Base-by-base conservation (phyloP, 768 basidiomycete species). In the Hypsizygus marmoreus region DNA sequence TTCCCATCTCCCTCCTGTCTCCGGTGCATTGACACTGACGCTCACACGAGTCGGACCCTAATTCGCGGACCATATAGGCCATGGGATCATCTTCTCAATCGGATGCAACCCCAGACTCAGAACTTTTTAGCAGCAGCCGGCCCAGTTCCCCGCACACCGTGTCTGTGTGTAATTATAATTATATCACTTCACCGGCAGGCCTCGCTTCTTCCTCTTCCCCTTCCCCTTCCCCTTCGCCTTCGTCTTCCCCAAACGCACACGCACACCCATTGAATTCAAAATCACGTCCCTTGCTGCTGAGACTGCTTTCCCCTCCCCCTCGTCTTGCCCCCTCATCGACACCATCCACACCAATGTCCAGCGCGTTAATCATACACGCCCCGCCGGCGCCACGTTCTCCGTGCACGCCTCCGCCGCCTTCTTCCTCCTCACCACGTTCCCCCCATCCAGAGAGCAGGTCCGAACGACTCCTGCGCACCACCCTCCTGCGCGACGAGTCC, bases 391-490 rank as follows among this genome's bases (percentile, higher is more conserved):
- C n/a, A n/a, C 12, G 20, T 28, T 22, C 20, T 7, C 43, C 35
- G 4, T 13, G 11, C 26, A 19, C 24, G 24, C 35, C 34, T 37
- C 33, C 43, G 10, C 24, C 43, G n/a, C 41, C 30, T 6, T 11
- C 44, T 10, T 19, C 44, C 35, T 10, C 43, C 38, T 55, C 61
- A 16, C 56, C 60, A 36, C 58, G 60, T 6, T 60, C 62, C 37
- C 45, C 61, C 13, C 70, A 74, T 38, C 71, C 79, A 0, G 66
- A 78, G 0, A 76, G 76, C 26, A 71, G 79, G 44, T 80, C 79
- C 4, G 77, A 82, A 55, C 70, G 73, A 8, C 73, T 84, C 35
- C 69, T 84, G 38, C 69, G 81, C 40, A 74, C 82, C 50, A 74
- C 82, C 8, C 73, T 84, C 42, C 63, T 68, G 22, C 69, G 76